Percentiles rank a stretch among this genome's conserved stretches.
phyloP scores from a whole-genome alignment of 257 asterid genomes.

The Linaria vulgaris region DNA sequence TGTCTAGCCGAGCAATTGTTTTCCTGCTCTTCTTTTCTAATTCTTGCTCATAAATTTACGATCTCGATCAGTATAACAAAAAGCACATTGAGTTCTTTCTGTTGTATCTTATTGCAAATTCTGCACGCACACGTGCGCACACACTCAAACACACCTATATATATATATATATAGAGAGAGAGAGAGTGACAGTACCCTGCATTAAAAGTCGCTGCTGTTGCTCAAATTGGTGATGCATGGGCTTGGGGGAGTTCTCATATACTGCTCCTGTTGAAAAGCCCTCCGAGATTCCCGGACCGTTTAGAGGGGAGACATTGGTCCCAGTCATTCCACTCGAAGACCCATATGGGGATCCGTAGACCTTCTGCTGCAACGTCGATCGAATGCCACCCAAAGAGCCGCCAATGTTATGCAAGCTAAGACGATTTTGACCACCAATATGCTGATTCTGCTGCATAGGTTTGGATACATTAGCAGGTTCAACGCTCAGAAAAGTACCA shows the following conservation, averaged over 20 bases:
- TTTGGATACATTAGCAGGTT: constrained; percentile 57
- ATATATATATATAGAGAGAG: no score
- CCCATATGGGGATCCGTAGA: constrained; percentile 65
- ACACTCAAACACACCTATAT: no score
- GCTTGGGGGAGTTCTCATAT: constrained; percentile 59
- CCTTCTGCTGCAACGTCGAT: constrained; percentile 70
- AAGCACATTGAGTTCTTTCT: no score
- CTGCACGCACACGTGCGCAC: no score
- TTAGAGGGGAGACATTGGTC: constrained; percentile 49
- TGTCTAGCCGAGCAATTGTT: no score
- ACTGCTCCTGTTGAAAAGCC: constrained; percentile 47
- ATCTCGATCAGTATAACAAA: no score
- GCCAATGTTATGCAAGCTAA: constrained; percentile 71
- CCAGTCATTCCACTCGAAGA: constrained; percentile 49
- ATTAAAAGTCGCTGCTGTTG: constrained; percentile 60
- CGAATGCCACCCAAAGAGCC: constrained; percentile 81
- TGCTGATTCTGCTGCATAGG: constrained; percentile 74
- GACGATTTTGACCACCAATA: constrained; percentile 76
- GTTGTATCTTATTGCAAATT: no score
- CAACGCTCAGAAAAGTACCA: constrained; percentile 57
- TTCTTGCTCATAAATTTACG: no score
- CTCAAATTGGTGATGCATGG: constrained; percentile 54
- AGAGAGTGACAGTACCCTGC: constrained; percentile 45
- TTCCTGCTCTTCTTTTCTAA: no score
- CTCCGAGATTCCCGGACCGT: constrained; percentile 54